Base-by-base conservation (phyloP, 2,329 filamentous ascomycete genomes). In the Fusarium burgessii region DNA sequence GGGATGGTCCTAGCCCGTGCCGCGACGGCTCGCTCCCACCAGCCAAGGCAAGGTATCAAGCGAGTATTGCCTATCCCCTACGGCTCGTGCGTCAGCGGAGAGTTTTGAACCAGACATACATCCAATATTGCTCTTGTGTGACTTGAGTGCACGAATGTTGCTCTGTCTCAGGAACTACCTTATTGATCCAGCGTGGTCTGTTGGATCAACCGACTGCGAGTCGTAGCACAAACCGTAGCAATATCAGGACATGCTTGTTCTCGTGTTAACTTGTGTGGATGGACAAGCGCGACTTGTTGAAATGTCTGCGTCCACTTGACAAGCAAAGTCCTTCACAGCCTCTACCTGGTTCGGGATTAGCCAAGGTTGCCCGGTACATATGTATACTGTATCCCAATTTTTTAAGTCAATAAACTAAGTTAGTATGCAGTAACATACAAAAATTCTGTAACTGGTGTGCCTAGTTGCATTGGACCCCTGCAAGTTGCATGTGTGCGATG, bases 1-100 rank as follows among this genome's bases (percentile, higher is more conserved):
- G 57, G 55, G 55, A 70, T 61, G 60, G 55, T 54, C 66, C 55
- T 70, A 66, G 66, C 60, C 68, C 55, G 58, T 58, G 45, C 54
- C 68, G 69, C 59, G 56, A 71, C 68, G 69, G 69, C 59, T 62
- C 63, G 68, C 58, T 72, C 64, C 68, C 59, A 66, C 40, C 46
- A 59, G 56, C 41, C 56, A 54, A 58, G 49, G 36, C 18, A 68
- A 45, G 32, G 54, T 61, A 56, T 40, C 46, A 29, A 67, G 68
- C 55, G 59, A 72, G 42, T 35, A 56, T 55, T 47, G 52, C 56
- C 57, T 57, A 56, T 65, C 50, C 45, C 51, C 43, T 50, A 59
- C 46, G 43, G 55, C 57, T 66, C 42, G 59, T 71, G 64, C 68
- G 18, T 32, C 55, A 51, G 47, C 68, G 69, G 68, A 70, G 55